Evolutionary conservation across 2,329 filamentous ascomycete species (phyloP).

Genomic region (Metarhizium anisopliae): DNA sequence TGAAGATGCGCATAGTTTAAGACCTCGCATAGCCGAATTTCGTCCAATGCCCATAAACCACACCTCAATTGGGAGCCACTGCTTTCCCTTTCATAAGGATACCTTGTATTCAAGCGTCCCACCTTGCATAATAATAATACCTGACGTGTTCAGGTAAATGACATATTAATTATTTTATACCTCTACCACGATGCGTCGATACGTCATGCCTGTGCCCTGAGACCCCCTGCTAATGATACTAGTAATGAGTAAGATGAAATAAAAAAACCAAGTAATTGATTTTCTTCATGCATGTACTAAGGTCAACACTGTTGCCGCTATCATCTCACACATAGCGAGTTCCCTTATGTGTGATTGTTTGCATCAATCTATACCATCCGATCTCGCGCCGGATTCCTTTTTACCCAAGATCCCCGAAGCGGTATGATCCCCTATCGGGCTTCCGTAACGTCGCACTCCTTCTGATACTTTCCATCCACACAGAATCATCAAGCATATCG

Average conservation of each 20-base stretch:
- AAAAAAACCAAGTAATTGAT: not conserved
- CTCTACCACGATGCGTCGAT: not conserved
- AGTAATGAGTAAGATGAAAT: not conserved
- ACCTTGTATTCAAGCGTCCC: not conserved
- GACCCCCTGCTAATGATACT: too few species aligned
- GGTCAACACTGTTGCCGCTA: not conserved
- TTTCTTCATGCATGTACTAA: not conserved
- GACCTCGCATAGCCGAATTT: not conserved
- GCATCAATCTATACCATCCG: too few species aligned
- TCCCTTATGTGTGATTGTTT: too few species aligned
- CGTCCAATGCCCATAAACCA: not conserved
- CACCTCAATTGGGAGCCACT: not conserved
- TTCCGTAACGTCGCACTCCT: constrained; percentile 67
- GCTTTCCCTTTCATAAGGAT: not conserved
- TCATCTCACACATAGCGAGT: too few species aligned
- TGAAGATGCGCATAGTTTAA: not conserved
- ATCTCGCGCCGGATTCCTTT: not conserved
- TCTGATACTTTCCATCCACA: constrained; percentile 88
- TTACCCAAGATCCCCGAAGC: constrained; percentile 19
- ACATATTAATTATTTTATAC: not conserved
- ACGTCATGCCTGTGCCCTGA: not conserved
- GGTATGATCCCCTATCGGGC: constrained; percentile 27
- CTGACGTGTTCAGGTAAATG: not conserved
- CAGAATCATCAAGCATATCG: constrained; percentile 78
- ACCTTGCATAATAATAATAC: not conserved